phyloP scores from a whole-genome alignment of 2,329 filamentous ascomycete species.

The Coccinonectria pachysandricola region DNA sequence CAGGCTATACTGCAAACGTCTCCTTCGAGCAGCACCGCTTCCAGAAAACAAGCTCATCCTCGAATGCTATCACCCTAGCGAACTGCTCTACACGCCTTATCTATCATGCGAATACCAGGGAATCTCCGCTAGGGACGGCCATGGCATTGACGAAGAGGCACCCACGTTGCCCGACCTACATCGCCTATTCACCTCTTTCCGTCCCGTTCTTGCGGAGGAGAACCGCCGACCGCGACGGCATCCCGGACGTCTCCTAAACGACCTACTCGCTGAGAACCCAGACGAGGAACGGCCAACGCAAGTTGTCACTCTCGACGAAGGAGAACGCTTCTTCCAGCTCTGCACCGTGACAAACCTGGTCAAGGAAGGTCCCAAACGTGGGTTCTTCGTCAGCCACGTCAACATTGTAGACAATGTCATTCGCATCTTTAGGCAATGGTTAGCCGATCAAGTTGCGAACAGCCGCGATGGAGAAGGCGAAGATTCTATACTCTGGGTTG shows the following conservation, averaged over 20 bases:
- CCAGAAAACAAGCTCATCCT: constrained; percentile 53
- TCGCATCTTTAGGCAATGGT: constrained; percentile 64
- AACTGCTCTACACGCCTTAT: constrained; percentile 57
- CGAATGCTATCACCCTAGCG: constrained; percentile 67
- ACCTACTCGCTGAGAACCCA: constrained; percentile 7
- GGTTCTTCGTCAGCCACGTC: constrained; percentile 53
- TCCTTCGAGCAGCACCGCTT: constrained; percentile 30
- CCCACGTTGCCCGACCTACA: constrained; percentile 31
- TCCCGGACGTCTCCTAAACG: constrained; percentile 1
- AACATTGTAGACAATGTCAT: constrained; percentile 59
- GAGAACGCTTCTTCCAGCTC: constrained; percentile 66
- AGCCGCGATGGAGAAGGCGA: constrained; percentile 2
- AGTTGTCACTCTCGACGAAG: constrained; percentile 53
- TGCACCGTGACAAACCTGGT: constrained; percentile 59
- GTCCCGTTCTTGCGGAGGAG: constrained; percentile 49
- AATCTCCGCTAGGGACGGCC: constrained; percentile 29
- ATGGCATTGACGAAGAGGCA: constrained; percentile 2
- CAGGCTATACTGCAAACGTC: constrained; percentile 53
- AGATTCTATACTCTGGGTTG: constrained; percentile 55
- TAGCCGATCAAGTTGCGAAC: constrained; percentile 33
- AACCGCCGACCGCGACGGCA: constrained; percentile 29
- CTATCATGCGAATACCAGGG: constrained; percentile 56
- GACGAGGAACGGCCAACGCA: constrained; percentile 41
- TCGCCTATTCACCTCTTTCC: constrained; percentile 60
- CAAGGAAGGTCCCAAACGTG: constrained; percentile 49